Evolutionary conservation across 805 yeast species (phyloP), one percentile per base, ranked within the genome.

Genomic region (Lachancea sp.): DNA sequence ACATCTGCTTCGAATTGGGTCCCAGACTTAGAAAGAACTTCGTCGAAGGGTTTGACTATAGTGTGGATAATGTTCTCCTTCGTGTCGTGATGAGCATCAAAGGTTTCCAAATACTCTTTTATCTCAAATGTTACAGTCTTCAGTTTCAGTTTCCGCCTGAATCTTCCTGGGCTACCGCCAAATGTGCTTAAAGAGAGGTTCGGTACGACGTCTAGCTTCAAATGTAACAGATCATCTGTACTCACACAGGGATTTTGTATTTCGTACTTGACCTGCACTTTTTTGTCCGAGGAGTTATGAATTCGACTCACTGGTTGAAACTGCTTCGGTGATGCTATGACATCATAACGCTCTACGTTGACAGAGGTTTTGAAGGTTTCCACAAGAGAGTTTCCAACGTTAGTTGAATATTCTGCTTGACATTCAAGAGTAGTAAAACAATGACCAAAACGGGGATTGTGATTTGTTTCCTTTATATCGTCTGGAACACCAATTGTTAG

Each of bases 191-290:
- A 8, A n/a, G 42, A 40, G 2, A 45, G 49, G 50, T 69, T 75
- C 33, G 70, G 71, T 48, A 61, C 60, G 1, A 77, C 52, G 29
- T 67, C 68, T 15, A 70, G 49, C 23, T 57, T 53, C 5, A 77
- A 38, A 5, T 52, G 48, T 6, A 78, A 51, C 5, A 61, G 57
- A 52, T 80, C 87, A 37, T 65, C 67, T 0, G 80, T 80, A 1
- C 83, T 80, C n/a, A 78, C 67, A 23, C 80, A 71, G 5, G 77
- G 67, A 5, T 68, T 67, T 1, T 78, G 75, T 15, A 79, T 48
- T 5, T 63, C 59, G 36, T 73, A 63, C 17, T 71, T 74, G 7
- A 73, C 64, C 23, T 70, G 51, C 8, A 74, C 66, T 44, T 69
- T 73, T 8, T 67, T 64, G 51, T 79, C 83, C 13, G 66, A 60